Evolutionary conservation across 2,329 filamentous ascomycete species (phyloP), one percentile per base, ranked within the genome.

Genomic region (Metarhizium guizhouense): DNA sequence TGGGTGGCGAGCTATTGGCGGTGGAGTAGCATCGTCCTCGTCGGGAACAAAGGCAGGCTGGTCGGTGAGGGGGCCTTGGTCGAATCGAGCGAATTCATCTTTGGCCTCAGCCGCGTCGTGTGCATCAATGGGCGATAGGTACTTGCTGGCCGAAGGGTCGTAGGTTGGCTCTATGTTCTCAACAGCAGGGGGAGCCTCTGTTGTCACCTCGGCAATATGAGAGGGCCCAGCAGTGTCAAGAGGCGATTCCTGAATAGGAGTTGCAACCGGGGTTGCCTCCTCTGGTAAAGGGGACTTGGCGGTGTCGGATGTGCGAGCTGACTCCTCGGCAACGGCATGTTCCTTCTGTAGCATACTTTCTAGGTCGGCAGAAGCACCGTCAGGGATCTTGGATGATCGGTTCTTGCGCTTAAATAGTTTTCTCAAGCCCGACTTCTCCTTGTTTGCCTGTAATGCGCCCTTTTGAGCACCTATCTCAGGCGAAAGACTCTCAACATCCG

Each of bases 11-110:
- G 74, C 70, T 57, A 82, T 82, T 1, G 80, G 78, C 2, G 79
- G 76, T 25, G 80, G 78, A 2, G 72, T 75, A n/a, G 80, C 73
- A 6, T 71, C 78, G 8, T 71, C 72, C 40, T 76, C 76, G 29
- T 85, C 76, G 0, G 89, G 89, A 11, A 83, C 78, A 65, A 95
- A 95, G 1, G 91, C 89, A 3, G 94, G 93, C 68, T 94, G 88
- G 56, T 97, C 91, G 10, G 82, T 71, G 29, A 96, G 79, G 2
- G 94, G 94, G 2, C 92, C 94, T 72, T 97, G 93, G 65, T 94
- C 88, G 66, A 97, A 97, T 29, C 76, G 78, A 16, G 80, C 74
- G 61, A 84, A 84, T 55, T 85, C 85, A 11, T 79, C 72, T 36
- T 77, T 74, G n/a, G 83, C 81, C 61, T 86, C 79, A 47, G 73